Evolutionary conservation across 1,284 basidiomycete genomes (phyloP).

Genomic region (Pseudozyma sp.): DNA sequence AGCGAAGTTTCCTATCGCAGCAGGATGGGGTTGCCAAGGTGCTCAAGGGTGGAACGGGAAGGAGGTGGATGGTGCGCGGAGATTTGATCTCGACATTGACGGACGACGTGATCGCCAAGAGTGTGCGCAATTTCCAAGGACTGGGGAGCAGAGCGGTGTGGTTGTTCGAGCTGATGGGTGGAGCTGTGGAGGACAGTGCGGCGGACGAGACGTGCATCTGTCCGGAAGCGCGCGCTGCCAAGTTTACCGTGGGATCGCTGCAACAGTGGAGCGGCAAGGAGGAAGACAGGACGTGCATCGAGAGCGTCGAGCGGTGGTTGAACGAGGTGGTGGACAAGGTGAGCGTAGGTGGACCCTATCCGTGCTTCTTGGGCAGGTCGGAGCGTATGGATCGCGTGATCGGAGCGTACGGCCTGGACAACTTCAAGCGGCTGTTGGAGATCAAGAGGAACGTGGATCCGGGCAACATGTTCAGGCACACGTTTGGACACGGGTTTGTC

Average conservation of each 20-base stretch:
- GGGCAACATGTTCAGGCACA: conserved; percentile 52
- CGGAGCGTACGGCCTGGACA: conserved; percentile 51
- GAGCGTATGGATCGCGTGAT: conserved; percentile 51
- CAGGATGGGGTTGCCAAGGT: conserved; percentile 91
- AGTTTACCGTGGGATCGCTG: conserved; percentile 86
- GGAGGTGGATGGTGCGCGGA: conserved; percentile 57
- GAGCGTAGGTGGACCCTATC: conserved; percentile 55
- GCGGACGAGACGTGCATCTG: conserved; percentile 76
- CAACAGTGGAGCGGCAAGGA: conserved; percentile 89
- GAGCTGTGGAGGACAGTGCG: conserved; percentile 78
- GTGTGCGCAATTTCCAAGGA: conserved; percentile 81
- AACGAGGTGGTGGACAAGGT: conserved; percentile 48
- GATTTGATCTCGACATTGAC: conserved; percentile 77
- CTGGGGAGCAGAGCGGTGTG: conserved; percentile 72
- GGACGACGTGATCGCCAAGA: conserved; percentile 85
- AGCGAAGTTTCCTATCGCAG: conserved; percentile 86
- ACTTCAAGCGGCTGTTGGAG: conserved; percentile 47
- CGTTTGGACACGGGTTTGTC: conserved; percentile 45
- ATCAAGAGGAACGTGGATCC: conserved; percentile 59
- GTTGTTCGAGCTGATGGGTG: conserved; percentile 78
- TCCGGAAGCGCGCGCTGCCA: conserved; percentile 79
- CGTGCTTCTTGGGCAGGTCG: conserved; percentile 56
- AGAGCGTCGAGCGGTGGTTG: conserved; percentile 77
- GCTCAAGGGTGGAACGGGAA: conserved; percentile 78
- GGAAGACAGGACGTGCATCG: conserved; percentile 81